phyloP scores from a whole-genome alignment of 768 basidiomycete genomes.

The Chlorophyllum brunneum region DNA sequence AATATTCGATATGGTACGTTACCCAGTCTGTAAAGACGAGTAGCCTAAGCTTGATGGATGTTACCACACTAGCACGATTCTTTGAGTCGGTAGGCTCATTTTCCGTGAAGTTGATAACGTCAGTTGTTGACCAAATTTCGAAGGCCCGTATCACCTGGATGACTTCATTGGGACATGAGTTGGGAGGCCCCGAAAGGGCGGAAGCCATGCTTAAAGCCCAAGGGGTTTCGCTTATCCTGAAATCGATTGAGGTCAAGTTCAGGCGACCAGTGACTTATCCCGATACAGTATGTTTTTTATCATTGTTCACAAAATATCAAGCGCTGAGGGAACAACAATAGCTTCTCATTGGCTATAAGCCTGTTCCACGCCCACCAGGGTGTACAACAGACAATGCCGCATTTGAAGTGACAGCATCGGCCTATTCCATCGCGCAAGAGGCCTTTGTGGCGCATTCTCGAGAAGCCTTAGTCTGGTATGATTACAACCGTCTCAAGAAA shows the following conservation, averaged over 20 bases:
- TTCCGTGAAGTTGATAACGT: not conserved
- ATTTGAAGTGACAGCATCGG: constrained; percentile 48
- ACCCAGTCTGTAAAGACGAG: not conserved
- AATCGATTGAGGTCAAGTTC: constrained; percentile 64
- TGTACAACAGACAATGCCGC: constrained; percentile 31
- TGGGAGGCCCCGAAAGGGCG: constrained; percentile 56
- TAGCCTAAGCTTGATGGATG: not conserved
- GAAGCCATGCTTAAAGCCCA: constrained; percentile 56
- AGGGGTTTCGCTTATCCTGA: constrained; percentile 73
- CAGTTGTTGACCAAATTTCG: constrained; percentile 5
- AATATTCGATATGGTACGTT: constrained; percentile 67
- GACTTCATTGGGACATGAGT: constrained; percentile 46
- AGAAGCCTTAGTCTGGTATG: constrained; percentile 72
- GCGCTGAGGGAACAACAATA: constrained; percentile 26
- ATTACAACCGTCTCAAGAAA: constrained; percentile 65
- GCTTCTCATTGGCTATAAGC: constrained; percentile 65
- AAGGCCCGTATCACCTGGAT: constrained; percentile 74
- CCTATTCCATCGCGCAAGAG: constrained; percentile 63
- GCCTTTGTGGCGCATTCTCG: constrained; percentile 63
- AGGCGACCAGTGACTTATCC: constrained; percentile 72
- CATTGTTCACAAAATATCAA: constrained; percentile 20
- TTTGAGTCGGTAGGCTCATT: constrained; percentile 56
- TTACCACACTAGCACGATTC: constrained; percentile 46
- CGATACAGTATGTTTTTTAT: constrained; percentile 56
- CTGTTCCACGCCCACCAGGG: constrained; percentile 28